Evolutionary conservation across 768 basidiomycete genomes (phyloP).

Genomic region (Leucocoprinus birnbaumii): DNA sequence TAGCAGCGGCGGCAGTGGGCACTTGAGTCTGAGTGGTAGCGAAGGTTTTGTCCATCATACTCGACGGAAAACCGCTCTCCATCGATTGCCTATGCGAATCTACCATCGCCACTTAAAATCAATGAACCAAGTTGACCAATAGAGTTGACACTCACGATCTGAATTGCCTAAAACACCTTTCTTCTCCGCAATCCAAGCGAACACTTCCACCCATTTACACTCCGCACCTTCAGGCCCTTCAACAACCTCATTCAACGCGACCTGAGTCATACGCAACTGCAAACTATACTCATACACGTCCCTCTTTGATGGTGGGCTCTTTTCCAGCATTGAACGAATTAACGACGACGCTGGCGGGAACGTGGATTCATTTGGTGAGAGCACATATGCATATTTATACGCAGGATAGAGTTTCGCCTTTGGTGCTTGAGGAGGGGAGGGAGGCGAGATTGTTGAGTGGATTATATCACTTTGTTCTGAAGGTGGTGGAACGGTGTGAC

Average conservation of each 20-base stretch:
- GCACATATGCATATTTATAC: conserved; percentile 16
- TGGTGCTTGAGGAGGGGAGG: neutral
- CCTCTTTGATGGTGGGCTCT: conserved; percentile 39
- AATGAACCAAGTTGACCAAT: neutral
- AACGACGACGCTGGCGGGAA: conserved; percentile 36
- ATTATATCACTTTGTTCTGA: no score
- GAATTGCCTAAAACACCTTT: conserved; percentile 23
- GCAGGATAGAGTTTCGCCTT: neutral
- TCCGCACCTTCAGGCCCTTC: conserved; percentile 87
- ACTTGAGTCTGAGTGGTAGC: neutral
- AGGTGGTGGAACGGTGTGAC: no score
- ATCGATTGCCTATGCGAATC: conserved; percentile 7
- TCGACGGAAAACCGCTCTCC: neutral
- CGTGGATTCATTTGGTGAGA: conserved; percentile 20
- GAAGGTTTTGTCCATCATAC: conserved; percentile 9
- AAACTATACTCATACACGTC: conserved; percentile 76
- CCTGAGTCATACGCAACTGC: conserved; percentile 84
- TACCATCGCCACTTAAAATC: neutral
- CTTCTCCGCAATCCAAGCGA: conserved; percentile 78
- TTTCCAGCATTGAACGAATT: conserved; percentile 22
- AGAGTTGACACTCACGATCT: conserved; percentile 7
- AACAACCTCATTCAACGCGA: conserved; percentile 74
- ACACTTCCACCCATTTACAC: conserved; percentile 78
- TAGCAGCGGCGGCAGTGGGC: neutral
- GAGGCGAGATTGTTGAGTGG: neutral